Evolutionary conservation across 306 rosid genomes (phyloP), one percentile per base, ranked within the genome.

Genomic region (Cucumis hystrix): DNA sequence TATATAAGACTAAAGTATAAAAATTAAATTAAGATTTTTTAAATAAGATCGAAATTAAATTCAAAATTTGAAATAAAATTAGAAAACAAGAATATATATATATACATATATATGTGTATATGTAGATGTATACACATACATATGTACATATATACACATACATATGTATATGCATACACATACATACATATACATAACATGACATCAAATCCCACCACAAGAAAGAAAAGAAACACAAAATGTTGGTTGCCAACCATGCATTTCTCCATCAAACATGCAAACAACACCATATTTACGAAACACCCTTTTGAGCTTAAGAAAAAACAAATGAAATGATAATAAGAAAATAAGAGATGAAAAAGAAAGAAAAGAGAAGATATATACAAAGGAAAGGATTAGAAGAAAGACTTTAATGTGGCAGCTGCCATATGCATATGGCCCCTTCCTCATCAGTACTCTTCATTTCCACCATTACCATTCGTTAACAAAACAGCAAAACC

Each of bases 381-480:
- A 23, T 23, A 23, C 25, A 23, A 23, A 23, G 0, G 20, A 4
- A 23, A 68, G 39, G 39, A 21, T 45, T 47, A 7, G 39, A 45
- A 23, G 40, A 21, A 68, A 70, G 75, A 70, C 13, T 47, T 47
- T 70, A 1, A 12, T 21, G 1, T 33, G 37, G 37, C 5, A 33
- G 37, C 37, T 33, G 37, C 37, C 37, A 33, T 33, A 33, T 23
- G 25, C 54, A 41, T 35, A 65, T 68, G 74, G 72, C n/a, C 74
- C 74, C 25, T 23, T 23, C 25, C 55, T 45, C 39, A 1, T 43
- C 74, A 20, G 1, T 1, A 3, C 37, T 33, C 54, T 47, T 16
- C 20, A 43, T 70, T 47, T 12, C 57, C 75, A 70, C 75, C 76
- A 47, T 70, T 40, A 71, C 21, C 75, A 47, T 39, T 70, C 40